These are phyloP conservation scores for Neurospora terricola DNA, from an alignment of 495 filamentous ascomycete species.

Conservation along the genomic window DNA sequence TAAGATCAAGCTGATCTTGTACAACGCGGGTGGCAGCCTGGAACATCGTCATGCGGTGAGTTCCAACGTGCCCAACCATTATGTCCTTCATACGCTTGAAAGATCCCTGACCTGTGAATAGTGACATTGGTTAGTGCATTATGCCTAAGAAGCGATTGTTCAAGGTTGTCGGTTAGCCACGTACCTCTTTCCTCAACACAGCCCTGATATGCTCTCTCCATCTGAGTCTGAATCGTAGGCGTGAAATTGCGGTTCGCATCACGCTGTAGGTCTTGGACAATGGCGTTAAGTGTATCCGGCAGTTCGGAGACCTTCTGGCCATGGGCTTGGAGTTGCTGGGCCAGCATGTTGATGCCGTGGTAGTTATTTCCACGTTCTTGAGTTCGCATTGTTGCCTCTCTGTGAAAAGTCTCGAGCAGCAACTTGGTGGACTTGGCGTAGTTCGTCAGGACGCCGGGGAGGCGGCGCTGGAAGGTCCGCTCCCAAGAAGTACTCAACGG, in stretches of 20 bases:
- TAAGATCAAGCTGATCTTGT: constrained; percentile 21
- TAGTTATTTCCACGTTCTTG: constrained; percentile 10
- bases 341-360: constrained; percentile 17
- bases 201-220: constrained; percentile 38
- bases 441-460: constrained; percentile 15
- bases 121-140: background rate
- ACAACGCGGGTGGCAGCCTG: constrained; percentile 34
- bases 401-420: constrained; percentile 28
- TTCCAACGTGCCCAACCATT: constrained; percentile 43
- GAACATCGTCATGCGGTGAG: constrained; percentile 41
- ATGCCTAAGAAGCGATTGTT: background rate
- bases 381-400: constrained; percentile 20
- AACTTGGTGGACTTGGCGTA: constrained; percentile 3
- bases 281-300: constrained; percentile 15
- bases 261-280: constrained; percentile 37
- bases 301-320: constrained; percentile 19
- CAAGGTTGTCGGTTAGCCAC: constrained; percentile 1
- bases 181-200: constrained; percentile 38
- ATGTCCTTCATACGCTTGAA: constrained; percentile 45
- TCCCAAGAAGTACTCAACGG: constrained; percentile 35
- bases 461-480: constrained; percentile 34
- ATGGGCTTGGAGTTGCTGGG: constrained; percentile 35
- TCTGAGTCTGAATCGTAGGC: constrained; percentile 35
- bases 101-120: constrained; percentile 24
- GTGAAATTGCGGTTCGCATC: constrained; percentile 49